These are phyloP conservation scores for Tuber melanosporum DNA, from an alignment of 495 filamentous ascomycete species.

Conservation along the genomic window DNA sequence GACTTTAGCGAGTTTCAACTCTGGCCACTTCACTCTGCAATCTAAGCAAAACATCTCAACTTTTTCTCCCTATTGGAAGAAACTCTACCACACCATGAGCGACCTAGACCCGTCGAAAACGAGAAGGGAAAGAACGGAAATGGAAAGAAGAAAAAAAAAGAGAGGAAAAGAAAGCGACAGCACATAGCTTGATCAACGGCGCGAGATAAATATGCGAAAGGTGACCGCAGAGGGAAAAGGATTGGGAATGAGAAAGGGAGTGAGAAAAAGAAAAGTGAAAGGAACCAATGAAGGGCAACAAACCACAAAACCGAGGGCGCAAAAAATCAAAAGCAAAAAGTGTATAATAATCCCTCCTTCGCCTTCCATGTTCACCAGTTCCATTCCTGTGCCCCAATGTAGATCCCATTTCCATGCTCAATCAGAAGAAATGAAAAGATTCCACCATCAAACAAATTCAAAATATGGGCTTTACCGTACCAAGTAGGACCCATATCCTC, in stretches of 20 bases:
- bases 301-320: background rate
- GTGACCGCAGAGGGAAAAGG: constrained; percentile 12
- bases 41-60: background rate
- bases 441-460: constrained; percentile 12
- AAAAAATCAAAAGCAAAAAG: constrained; percentile 2
- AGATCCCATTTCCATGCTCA: constrained; percentile 21
- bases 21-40: background rate
- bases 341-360: background rate
- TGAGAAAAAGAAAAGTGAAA: constrained; percentile 14
- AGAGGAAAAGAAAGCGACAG: background rate
- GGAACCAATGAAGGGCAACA: constrained; percentile 7
- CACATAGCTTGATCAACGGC: background rate
- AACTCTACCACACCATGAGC: background rate
- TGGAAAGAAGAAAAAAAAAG: constrained; percentile 8
- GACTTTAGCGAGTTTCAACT: background rate
- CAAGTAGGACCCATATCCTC: background rate
- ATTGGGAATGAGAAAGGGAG: constrained; percentile 8
- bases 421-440: constrained; percentile 30
- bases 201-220: background rate
- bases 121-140: constrained; percentile 3
- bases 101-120: background rate
- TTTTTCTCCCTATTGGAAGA: background rate
- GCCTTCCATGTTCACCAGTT: background rate
- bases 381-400: constrained; percentile 1
- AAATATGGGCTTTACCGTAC: background rate